Evolutionary conservation across 208 protist species (phyloP).

Genomic region (Spironucleus salmonicida): DNA sequence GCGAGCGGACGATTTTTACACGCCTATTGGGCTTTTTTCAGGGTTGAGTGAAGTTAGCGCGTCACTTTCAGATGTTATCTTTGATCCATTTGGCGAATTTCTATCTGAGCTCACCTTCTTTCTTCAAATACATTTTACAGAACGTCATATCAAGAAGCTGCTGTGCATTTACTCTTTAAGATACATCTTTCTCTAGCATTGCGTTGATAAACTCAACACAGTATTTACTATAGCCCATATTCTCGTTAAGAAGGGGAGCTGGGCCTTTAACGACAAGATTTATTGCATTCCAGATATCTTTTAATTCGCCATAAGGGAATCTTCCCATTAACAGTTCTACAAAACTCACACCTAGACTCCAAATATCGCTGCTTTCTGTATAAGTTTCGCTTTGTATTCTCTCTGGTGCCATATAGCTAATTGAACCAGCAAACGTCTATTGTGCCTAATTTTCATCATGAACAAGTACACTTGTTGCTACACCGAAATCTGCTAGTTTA

Average conservation of each 20-base stretch:
- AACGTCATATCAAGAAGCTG: conserved; percentile 7
- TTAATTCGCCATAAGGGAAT: not conserved
- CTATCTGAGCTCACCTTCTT: not conserved
- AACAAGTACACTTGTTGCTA: not conserved
- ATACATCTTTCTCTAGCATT: conserved; percentile 20
- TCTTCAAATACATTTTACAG: conserved; percentile 13
- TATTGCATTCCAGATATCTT: conserved; percentile 4
- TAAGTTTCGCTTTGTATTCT: not conserved
- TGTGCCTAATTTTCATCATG: not conserved
- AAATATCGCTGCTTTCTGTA: not conserved
- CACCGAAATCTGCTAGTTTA: conserved; percentile 48
- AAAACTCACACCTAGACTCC: conserved; percentile 20
- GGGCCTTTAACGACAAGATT: not conserved
- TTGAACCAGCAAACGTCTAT: conserved; percentile 11
- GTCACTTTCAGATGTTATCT: too few relatives aligned
- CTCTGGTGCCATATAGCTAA: conserved; percentile 23
- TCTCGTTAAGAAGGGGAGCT: conserved; percentile 4
- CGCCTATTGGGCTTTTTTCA: too few relatives aligned
- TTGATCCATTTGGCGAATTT: conserved; percentile 21
- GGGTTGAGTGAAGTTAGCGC: too few relatives aligned
- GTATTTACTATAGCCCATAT: not conserved
- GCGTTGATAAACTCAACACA: not conserved
- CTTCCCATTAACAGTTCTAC: conserved; percentile 13
- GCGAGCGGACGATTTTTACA: too few relatives aligned
- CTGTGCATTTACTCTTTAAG: not conserved